These are phyloP conservation scores for Camelina neglecta DNA, from an alignment of 345 rosid species.

Conservation along the genomic window DNA sequence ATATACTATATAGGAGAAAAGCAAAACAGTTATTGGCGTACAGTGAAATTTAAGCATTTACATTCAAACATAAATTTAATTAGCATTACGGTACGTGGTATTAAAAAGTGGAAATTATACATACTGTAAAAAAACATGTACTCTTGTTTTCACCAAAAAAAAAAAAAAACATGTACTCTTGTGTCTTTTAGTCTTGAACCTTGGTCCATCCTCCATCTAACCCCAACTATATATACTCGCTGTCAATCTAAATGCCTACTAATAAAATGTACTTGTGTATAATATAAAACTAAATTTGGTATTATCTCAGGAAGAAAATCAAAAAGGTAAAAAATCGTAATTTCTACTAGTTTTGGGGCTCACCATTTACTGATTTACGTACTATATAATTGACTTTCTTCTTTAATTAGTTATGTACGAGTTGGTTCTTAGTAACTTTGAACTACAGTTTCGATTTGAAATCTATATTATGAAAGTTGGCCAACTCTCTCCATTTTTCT, in stretches of 20 bases:
- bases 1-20: not conserved
- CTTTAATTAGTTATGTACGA: not conserved
- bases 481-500: no score
- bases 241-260: slow-evolving; percentile 24
- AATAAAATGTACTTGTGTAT: not conserved
- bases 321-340: not conserved
- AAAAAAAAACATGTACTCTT: slow-evolving; percentile 12
- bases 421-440: slow-evolving; percentile 7
- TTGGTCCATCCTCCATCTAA: slow-evolving; percentile 39
- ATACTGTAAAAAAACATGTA: not conserved
- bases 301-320: not conserved
- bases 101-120: no score
- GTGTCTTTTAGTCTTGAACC: not conserved
- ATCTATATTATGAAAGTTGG: not conserved
- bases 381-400: not conserved
- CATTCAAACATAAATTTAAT: not conserved
- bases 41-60: not conserved
- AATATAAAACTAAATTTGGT: not conserved
- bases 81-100: not conserved
- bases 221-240: slow-evolving; percentile 34
- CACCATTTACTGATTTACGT: not conserved
- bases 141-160: not conserved
- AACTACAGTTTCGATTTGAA: slow-evolving; percentile 1
- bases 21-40: not conserved
- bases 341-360: slow-evolving; percentile 4